These are phyloP conservation scores for Fusarium sp. DNA, from an alignment of 2,329 filamentous ascomycete species.

Conservation along the genomic window DNA sequence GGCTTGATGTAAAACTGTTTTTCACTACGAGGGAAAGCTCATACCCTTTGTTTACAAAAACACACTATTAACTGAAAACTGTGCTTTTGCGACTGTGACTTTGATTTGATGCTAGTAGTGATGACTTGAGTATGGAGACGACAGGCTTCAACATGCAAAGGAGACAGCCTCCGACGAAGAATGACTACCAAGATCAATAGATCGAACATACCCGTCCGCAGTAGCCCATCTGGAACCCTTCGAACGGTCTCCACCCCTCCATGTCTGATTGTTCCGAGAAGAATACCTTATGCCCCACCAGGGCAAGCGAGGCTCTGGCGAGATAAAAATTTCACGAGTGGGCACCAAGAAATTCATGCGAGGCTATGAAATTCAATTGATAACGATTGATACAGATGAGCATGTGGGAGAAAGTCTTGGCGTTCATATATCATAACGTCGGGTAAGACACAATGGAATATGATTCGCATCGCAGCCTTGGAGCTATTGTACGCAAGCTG, in stretches of 20 bases:
- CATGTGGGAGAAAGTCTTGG: neutral
- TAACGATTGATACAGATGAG: neutral
- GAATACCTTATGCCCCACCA: constrained; percentile 39
- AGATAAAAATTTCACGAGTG: constrained; percentile 28
- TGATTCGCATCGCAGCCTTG: neutral
- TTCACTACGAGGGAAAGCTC: constrained; percentile 48
- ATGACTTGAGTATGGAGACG: neutral
- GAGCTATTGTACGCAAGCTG: neutral
- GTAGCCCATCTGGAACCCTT: neutral
- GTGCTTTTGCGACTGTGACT: neutral
- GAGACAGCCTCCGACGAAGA: neutral
- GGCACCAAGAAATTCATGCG: constrained; percentile 40
- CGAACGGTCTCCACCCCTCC: neutral
- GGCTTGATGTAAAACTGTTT: constrained; percentile 50
- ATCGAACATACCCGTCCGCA: neutral
- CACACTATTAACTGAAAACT: constrained; percentile 40
- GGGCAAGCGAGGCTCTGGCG: constrained; percentile 47
- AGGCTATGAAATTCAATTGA: constrained; percentile 40
- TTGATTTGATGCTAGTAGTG: too few species aligned
- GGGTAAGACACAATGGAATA: too few species aligned
- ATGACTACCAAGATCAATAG: neutral
- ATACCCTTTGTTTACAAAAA: constrained; percentile 50
- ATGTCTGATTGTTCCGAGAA: neutral
- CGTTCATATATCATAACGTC: too few species aligned
- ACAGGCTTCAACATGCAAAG: too few species aligned